Percentiles rank a stretch among this genome's conserved stretches.
Evolutionary conservation across 164 flowering plant species (phyloP).

Genomic region (Umbilicus rupestris): DNA sequence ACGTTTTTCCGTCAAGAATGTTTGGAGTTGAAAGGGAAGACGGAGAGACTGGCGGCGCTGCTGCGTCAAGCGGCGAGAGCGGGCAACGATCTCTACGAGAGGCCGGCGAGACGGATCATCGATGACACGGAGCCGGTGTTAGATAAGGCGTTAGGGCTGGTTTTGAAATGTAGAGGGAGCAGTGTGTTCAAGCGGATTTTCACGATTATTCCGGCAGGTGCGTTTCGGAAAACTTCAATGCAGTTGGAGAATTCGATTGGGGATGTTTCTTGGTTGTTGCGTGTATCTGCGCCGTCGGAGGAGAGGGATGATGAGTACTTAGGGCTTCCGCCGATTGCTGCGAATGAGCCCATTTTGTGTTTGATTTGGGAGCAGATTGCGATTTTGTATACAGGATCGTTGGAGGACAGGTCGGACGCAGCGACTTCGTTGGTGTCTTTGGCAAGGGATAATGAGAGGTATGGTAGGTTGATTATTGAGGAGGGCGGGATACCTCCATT

Average conservation of each 20-base stretch:
- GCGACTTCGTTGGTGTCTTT: conserved; percentile 48
- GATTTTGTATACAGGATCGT: conserved; percentile 39
- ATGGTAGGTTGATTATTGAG: conserved; percentile 60
- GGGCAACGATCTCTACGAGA: background rate
- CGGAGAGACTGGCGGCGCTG: background rate
- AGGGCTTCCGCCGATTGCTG: conserved; percentile 67
- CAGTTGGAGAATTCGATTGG: conserved; percentile 55
- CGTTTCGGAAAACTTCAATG: conserved; percentile 42
- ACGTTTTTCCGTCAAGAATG: background rate
- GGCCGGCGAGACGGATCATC: conserved; percentile 1
- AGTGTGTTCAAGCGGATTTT: conserved; percentile 49
- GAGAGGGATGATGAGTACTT: conserved; percentile 24
- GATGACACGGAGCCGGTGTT: conserved; percentile 6
- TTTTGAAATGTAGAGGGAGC: conserved; percentile 9
- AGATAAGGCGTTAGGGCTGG: background rate
- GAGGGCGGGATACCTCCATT: conserved; percentile 65
- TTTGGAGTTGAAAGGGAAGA: background rate
- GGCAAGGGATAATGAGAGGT: conserved; percentile 53
- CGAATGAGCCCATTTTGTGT: conserved; percentile 68
- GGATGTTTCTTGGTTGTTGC: conserved; percentile 60
- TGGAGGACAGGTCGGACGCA: conserved; percentile 50
- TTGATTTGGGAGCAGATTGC: conserved; percentile 78
- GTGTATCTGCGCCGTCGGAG: conserved; percentile 24
- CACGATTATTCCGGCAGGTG: conserved; percentile 46
- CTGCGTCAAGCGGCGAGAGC: background rate